Base-by-base conservation (phyloP, 345 rosid genomes). In the Moricandia arvensis region DNA sequence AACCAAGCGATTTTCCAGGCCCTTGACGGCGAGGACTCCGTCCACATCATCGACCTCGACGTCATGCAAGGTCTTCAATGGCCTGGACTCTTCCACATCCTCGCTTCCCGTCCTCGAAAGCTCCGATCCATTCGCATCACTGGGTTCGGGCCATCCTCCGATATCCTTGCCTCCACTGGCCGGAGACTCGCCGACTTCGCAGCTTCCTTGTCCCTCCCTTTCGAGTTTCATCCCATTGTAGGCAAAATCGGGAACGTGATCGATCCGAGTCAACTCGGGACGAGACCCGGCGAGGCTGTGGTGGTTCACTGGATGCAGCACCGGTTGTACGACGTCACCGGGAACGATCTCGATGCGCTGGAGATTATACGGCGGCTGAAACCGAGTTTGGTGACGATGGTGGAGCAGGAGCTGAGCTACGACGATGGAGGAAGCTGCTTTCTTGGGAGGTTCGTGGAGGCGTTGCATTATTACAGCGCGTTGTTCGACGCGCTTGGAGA, bases 231-330 rank as follows among this genome's bases (percentile, higher is more conserved):
- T 21, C 91, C 96, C 0, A 8, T 91, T 11, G 86, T 90, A 73
- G 98, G 98, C 31, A 94, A 89, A 79, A 86, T 91, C 51, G 97
- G 97, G 57, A 83, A 69, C 34, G 45, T 89, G 18, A 64, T 38
- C 3, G 97, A 90, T 47, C 61, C 72, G 71, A 76, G 80, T 59
- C 91, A 83, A 68, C 93, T 94, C 72, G 89, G 87, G 41, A 79
- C 83, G 16, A 80, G 86, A 38, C 83, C 83, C 3, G 82, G 81
- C 5, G 98, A 94, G 76, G 87, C 96, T 1, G 84, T 88, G 43
- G 91, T 94, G 47, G 96, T 94, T 8, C 98, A 94, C 61, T 94
- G 97, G 97, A 94, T 91, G 98, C 97, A 94, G 49, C 98, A 94
- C 64, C 86, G 96, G 71, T 47, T 94, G 58, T 94, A 91, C 68